Evolutionary conservation across 176 grass and related monocot species (phyloP).

Genomic region (Avena eriantha): DNA sequence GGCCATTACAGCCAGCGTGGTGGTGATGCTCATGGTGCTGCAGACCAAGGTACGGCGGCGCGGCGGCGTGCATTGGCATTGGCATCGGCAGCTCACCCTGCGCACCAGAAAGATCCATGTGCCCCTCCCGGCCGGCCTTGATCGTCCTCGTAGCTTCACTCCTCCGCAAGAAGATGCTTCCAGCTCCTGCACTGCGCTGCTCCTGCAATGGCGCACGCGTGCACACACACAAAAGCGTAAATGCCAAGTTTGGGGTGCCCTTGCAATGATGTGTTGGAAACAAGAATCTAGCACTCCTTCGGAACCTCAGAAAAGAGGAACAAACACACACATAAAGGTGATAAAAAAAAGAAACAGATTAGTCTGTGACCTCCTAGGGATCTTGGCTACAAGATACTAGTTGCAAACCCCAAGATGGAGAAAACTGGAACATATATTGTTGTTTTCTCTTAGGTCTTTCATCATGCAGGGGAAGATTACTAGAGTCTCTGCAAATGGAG

Average conservation of each 20-base stretch:
- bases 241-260: conserved; percentile 30
- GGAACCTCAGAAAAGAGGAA: conserved; percentile 29
- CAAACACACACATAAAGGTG: neutral
- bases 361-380: conserved; percentile 32
- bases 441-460: conserved; percentile 20
- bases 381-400: conserved; percentile 46
- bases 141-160: conserved; percentile 4
- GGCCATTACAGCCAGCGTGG: conserved; percentile 30
- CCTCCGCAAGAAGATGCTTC: conserved; percentile 39
- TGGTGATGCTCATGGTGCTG: conserved; percentile 63
- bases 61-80: conserved; percentile 81
- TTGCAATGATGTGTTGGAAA: conserved; percentile 40
- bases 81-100: conserved; percentile 89
- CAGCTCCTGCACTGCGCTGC: conserved; percentile 5
- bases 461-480: conserved; percentile 19
- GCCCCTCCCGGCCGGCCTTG: neutral
- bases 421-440: neutral
- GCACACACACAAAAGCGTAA: conserved; percentile 3
- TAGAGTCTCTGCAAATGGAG: neutral
- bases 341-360: neutral
- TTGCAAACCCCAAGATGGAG: conserved; percentile 44
- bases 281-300: conserved; percentile 44
- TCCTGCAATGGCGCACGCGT: conserved; percentile 38
- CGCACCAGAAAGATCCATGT: conserved; percentile 83
- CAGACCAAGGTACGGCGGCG: conserved; percentile 58